Conservation (phyloP, 1,284 basidiomycete genomes). For the Ceratobasidium theobromae region DNA sequence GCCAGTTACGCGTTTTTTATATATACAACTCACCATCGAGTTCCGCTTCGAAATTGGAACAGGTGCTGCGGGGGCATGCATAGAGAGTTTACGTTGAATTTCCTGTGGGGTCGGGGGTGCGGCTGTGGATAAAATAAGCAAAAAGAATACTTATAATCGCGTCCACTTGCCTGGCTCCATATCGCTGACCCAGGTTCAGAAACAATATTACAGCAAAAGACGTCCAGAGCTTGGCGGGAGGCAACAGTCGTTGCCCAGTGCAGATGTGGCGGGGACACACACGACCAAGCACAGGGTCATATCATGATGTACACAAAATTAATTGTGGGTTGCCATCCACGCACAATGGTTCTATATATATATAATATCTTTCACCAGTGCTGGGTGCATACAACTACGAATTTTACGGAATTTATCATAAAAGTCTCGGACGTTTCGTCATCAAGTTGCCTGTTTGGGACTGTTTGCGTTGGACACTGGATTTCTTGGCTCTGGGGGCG, state of each 20-base stretch:
- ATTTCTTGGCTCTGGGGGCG: background rate
- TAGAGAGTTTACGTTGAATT: slow-evolving; percentile 82
- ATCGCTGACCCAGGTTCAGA: background rate
- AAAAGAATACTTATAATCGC: background rate
- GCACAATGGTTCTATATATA: background rate
- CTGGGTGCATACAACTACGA: too few species aligned
- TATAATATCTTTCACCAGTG: too few species aligned
- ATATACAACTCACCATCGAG: slow-evolving; percentile 11
- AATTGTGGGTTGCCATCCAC: background rate
- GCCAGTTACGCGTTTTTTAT: background rate
- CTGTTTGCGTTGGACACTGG: background rate
- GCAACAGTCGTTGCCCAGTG: slow-evolving; percentile 13
- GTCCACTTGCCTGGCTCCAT: slow-evolving; percentile 5
- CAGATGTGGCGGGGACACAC: background rate
- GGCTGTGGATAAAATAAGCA: slow-evolving; percentile 43
- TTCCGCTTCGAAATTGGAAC: slow-evolving; percentile 33
- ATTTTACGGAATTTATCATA: too few species aligned
- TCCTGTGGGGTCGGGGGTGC: slow-evolving; percentile 82
- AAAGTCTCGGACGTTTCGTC: too few species aligned
- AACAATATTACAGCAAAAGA: background rate
- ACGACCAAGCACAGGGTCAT: slow-evolving; percentile 13
- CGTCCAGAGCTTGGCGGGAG: background rate
- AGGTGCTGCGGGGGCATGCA: slow-evolving; percentile 49
- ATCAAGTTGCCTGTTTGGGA: too few species aligned
- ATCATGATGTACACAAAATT: background rate